Percentiles rank a stretch among this genome's conserved stretches.
These are phyloP conservation scores for Lonicera japonica DNA, from an alignment of 129 eudicot species.

Conservation along the genomic window DNA sequence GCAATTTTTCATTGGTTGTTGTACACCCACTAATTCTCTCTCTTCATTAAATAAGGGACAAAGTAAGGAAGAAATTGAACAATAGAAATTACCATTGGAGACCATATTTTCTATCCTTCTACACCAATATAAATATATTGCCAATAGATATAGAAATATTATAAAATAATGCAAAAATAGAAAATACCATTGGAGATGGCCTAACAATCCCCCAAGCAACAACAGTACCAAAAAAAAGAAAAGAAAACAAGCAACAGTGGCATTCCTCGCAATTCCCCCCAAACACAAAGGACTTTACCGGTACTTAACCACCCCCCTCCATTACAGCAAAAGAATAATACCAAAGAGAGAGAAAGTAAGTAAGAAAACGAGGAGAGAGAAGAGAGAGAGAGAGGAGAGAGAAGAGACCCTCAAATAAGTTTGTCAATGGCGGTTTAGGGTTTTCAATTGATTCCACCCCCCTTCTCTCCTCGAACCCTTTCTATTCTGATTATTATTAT, in stretches of 20 bases:
- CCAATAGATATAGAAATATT: too few relatives aligned
- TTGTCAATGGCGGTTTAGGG: constrained; percentile 70
- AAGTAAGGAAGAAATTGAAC: too few relatives aligned
- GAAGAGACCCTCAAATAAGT: constrained; percentile 2
- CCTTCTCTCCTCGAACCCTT: constrained; percentile 1
- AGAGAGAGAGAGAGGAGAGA: not conserved
- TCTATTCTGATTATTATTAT: constrained; percentile 2
- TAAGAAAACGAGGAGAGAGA: not conserved
- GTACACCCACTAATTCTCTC: too few relatives aligned
- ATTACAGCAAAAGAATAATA: not conserved
- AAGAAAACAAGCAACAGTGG: constrained; percentile 3
- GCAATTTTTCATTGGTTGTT: too few relatives aligned
- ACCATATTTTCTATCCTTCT: too few relatives aligned
- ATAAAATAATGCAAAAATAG: too few relatives aligned
- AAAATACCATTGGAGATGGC: too few relatives aligned
- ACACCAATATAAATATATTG: too few relatives aligned
- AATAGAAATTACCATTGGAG: too few relatives aligned
- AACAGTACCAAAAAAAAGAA: too few relatives aligned
- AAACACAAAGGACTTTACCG: not conserved
- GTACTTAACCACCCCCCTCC: not conserved
- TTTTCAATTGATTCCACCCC: constrained; percentile 25
- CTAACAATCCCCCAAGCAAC: too few relatives aligned
- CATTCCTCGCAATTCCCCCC: not conserved
- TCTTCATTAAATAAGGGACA: too few relatives aligned
- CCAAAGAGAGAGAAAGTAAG: constrained; percentile 10